These are phyloP conservation scores for Russula sp. DNA, from an alignment of 768 basidiomycete species.

Conservation along the genomic window DNA sequence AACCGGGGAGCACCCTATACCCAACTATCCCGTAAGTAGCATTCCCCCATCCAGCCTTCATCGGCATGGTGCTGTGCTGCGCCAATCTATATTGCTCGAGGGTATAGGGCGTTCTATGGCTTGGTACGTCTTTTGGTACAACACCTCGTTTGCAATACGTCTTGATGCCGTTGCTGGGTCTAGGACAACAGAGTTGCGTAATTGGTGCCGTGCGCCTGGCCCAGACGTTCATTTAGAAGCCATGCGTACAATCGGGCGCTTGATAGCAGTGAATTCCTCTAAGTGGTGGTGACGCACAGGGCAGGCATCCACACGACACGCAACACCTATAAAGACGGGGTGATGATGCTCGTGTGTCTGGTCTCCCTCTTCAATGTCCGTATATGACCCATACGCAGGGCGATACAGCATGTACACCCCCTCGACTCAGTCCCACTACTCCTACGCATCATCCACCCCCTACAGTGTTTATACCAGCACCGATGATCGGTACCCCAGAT, in stretches of 20 bases:
- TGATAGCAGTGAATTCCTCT: background rate
- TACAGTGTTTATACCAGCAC: background rate
- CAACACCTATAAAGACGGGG: constrained; percentile 5
- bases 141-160: background rate
- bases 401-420: constrained; percentile 7
- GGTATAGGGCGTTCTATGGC: too few relatives aligned
- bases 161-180: background rate
- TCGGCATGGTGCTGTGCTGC: too few relatives aligned
- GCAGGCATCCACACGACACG: background rate
- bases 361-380: constrained; percentile 9
- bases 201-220: constrained; percentile 6
- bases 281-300: background rate
- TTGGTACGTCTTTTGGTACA: background rate
- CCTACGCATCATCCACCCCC: background rate
- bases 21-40: too few relatives aligned
- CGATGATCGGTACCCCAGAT: background rate
- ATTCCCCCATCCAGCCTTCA: too few relatives aligned
- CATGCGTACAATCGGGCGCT: background rate
- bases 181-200: background rate
- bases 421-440: constrained; percentile 2
- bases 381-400: constrained; percentile 10
- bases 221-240: background rate
- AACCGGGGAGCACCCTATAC: too few relatives aligned
- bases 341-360: background rate
- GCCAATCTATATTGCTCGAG: too few relatives aligned